phyloP scores from a whole-genome alignment of 768 basidiomycete species.

The Termitomyces sp. region DNA sequence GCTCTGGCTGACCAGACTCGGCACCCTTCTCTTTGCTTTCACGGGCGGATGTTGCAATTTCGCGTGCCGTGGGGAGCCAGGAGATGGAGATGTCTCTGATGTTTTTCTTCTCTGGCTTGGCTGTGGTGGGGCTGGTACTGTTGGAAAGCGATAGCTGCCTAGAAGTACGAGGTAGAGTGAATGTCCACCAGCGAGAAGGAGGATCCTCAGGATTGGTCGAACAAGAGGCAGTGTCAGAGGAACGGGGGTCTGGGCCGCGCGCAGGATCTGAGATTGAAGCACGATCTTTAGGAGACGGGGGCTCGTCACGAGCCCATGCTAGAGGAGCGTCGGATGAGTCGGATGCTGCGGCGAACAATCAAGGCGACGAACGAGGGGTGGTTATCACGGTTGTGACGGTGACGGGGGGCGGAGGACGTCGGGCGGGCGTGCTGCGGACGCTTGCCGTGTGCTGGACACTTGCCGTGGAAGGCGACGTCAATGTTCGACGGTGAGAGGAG shows the following conservation, averaged over 20 bases:
- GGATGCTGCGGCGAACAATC: slow-evolving; percentile 4
- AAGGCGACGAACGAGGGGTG: slow-evolving; percentile 53
- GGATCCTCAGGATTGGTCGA: slow-evolving; percentile 38
- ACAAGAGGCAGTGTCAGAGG: slow-evolving; percentile 50
- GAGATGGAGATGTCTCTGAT: slow-evolving; percentile 44
- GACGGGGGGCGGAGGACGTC: slow-evolving; percentile 38
- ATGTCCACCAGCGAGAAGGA: slow-evolving; percentile 69
- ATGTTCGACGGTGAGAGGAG: slow-evolving; percentile 27
- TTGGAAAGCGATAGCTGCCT: slow-evolving; percentile 19
- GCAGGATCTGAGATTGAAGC: slow-evolving; percentile 21
- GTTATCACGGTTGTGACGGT: slow-evolving; percentile 55
- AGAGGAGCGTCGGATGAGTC: slow-evolving; percentile 1
- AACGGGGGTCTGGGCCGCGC: slow-evolving; percentile 32
- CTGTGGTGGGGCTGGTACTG: slow-evolving; percentile 12
- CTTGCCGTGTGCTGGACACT: slow-evolving; percentile 28
- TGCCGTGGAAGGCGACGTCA: slow-evolving; percentile 26
- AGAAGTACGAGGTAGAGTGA: slow-evolving; percentile 51
- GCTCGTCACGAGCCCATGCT: slow-evolving; percentile 87
- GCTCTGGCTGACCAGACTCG: slow-evolving; percentile 16
- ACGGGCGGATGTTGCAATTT: slow-evolving; percentile 27
- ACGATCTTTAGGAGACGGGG: slow-evolving; percentile 62
- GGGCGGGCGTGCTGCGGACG: slow-evolving; percentile 22
- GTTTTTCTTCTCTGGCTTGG: slow-evolving; percentile 28
- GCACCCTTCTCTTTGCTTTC: slow-evolving; percentile 27
- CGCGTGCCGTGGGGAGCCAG: slow-evolving; percentile 43